Evolutionary conservation across 352 stramenopile genomes (phyloP), one percentile per base, ranked within the genome.

Genomic region (Blastocystis sp.): DNA sequence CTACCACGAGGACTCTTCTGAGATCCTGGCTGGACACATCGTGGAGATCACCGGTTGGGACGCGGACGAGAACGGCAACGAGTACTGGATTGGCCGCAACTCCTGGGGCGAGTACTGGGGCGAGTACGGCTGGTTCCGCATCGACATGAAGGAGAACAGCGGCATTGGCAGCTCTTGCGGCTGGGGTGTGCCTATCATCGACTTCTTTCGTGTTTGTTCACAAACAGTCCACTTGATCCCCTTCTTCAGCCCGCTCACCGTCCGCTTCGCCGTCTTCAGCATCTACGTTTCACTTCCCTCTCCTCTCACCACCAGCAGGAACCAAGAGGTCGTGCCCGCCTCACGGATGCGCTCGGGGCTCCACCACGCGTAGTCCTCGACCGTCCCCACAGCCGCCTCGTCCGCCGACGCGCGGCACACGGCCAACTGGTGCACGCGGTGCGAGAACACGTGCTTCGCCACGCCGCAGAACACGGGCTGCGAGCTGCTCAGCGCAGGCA

Each of bases 61-160:
- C 53, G 86, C 96, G 88, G 92, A 94, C 76, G 93, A 94, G 71
- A 92, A 94, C 65, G 93, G 91, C 28, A 90, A 93, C 66, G 94
- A 96, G 89, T 97, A 96, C 88, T 97, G 92, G 93, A 95, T 96
- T 59, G 94, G 93, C 34, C 92, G 94, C 64, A 97, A 97, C 90
- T 95, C 91, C 74, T 97, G 94, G 94, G 94, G 94, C 3, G 95
- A 56, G 19, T 95, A 96, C 90, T 97, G 94, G 94, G 94, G 94
- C 41, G 93, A 96, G 89, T 92, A 96, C 56, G 94, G 94, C 62
- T 97, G 93, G 93, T 96, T 96, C 91, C 92, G 92, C 76, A 95
- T 97, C 66, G 86, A 93, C 81, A 95, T 95, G 92, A 91, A 94
- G 90, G 93, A 96, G 91, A 95, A 96, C 89, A 89, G 95, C 64